phyloP scores from a whole-genome alignment of 148 eudicot genomes.

The Oxyria digyna region DNA sequence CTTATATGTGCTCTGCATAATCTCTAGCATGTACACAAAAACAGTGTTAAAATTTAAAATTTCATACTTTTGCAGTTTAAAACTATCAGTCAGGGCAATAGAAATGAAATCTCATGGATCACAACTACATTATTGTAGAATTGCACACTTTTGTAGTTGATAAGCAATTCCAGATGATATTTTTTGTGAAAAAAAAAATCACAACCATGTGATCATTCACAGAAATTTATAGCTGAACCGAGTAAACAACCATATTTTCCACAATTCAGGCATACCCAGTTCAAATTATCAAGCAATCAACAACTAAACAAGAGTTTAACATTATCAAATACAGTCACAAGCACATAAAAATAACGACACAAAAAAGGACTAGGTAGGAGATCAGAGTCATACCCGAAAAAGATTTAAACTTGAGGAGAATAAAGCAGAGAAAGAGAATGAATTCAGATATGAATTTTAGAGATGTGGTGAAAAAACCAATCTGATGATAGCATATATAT shows the following conservation, averaged over 20 bases:
- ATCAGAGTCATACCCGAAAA: conserved; percentile 3
- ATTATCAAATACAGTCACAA: background rate
- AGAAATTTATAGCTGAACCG: background rate
- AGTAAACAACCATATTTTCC: background rate
- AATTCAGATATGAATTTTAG: background rate
- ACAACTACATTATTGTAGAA: background rate
- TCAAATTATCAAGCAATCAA: background rate
- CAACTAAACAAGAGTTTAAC: background rate
- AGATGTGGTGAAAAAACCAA: background rate
- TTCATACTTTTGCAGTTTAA: background rate
- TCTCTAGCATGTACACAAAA: background rate
- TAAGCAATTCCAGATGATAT: background rate
- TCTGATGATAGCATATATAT: background rate
- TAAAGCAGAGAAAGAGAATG: background rate
- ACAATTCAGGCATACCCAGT: background rate
- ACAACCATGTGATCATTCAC: background rate
- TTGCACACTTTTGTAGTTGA: background rate
- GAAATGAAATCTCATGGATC: background rate
- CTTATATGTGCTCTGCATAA: background rate
- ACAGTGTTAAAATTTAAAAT: background rate
- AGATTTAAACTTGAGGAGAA: background rate
- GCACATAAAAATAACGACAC: background rate
- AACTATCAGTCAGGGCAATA: background rate
- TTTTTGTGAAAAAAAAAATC: background rate
- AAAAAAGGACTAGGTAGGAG: background rate